Evolutionary conservation across 2,329 filamentous ascomycete species (phyloP), one percentile per base, ranked within the genome.

Genomic region (Alternaria burnsii): DNA sequence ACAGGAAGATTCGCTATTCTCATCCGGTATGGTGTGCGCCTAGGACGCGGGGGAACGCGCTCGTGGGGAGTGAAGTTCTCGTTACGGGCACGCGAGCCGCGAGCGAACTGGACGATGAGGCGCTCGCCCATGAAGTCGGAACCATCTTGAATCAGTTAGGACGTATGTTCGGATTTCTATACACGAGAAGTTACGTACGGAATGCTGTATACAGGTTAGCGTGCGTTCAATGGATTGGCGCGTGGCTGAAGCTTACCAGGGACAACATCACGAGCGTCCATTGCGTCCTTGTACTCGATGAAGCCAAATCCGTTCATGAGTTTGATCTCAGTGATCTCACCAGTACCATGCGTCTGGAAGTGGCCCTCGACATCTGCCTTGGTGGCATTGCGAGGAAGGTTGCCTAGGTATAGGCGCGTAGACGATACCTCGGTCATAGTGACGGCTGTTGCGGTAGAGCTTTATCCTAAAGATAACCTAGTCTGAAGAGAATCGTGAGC

Each of bases 301-400:
- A 99, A 99, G 79, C 95, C 95, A 79, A 99, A 99, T 76, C 95
- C 95, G 79, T 97, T 98, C 95, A 99, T 99, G 67, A 99, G 89
- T 86, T 99, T 99, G 84, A 99, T 94, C 84, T 99, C 95, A 71
- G 91, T 95, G 79, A 99, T 98, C 80, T 97, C 93, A 80, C 95
- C 95, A 72, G 93, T 94, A 78, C 94, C 95, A 89, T 97, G 93
- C 76, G 89, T 93, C 80, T 90, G 90, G 83, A 99, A 99, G 82
- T 98, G 94, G 75, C 89, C 88, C 83, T 98, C 94, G 80, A 99
- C 91, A 80, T 99, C 94, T 82, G 92, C 89, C 85, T 98, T 98
- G 82, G 94, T 97, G 84, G 92, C 94, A 86, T 92, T 93, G 82
- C 93, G 92, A 82, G 95, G 94, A 80, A 99, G 90, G 84, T 98